A percentile compares a stretch with the other conserved stretches of the same genome.
Conservation (phyloP, 139 green algal genomes). For the Auxenochlorella protothecoides region DNA sequence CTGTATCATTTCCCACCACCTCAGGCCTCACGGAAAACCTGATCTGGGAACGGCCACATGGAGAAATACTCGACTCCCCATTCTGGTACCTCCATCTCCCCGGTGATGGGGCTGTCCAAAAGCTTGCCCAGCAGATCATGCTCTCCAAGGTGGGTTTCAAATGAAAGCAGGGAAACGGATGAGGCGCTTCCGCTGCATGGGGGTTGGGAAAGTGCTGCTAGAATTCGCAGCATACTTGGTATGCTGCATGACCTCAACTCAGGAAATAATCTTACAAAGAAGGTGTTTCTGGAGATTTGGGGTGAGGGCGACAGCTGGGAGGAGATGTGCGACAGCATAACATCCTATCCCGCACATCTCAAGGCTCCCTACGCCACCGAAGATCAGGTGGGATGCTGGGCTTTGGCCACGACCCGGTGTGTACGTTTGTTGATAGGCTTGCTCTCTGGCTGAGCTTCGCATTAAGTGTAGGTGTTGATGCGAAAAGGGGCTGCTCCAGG, state of each 20-base stretch:
- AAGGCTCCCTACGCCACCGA: slow-evolving; percentile 22
- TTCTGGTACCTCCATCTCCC: slow-evolving; percentile 57
- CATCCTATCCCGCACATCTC: slow-evolving; percentile 7
- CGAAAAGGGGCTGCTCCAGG: too few species aligned
- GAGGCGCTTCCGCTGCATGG: too few species aligned
- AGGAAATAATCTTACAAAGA: not conserved
- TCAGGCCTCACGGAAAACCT: not conserved
- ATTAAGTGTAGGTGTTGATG: too few species aligned
- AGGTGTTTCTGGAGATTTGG: slow-evolving; percentile 74
- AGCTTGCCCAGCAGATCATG: slow-evolving; percentile 31
- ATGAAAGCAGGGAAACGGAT: too few species aligned
- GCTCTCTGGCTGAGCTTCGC: too few species aligned
- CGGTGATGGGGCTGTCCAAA: not conserved
- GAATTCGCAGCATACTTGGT: too few species aligned
- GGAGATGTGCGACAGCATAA: slow-evolving; percentile 16
- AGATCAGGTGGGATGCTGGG: not conserved
- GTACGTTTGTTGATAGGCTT: too few species aligned
- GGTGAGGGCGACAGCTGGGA: slow-evolving; percentile 57
- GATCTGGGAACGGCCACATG: slow-evolving; percentile 13
- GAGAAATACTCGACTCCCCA: slow-evolving; percentile 21
- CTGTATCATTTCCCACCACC: too few species aligned
- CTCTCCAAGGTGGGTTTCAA: slow-evolving; percentile 24
- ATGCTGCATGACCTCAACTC: too few species aligned
- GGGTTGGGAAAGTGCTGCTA: too few species aligned
- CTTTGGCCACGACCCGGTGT: too few species aligned